phyloP scores from a whole-genome alignment of 805 yeast species.

The Yamadazyma olivae region DNA sequence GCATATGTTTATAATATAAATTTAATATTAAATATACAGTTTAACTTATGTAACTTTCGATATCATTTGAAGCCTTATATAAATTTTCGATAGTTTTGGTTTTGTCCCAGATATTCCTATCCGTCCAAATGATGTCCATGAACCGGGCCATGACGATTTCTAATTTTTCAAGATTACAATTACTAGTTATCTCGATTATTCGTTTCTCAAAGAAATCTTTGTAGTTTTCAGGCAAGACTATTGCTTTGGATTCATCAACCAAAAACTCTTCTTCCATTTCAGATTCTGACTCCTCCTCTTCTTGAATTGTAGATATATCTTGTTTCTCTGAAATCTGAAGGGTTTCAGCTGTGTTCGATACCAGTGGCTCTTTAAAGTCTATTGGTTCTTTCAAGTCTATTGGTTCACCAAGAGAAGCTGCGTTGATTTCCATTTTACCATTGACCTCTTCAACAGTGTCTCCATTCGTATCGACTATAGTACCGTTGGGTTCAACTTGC shows the following conservation, averaged over 20 bases:
- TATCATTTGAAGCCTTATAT: constrained; percentile 17
- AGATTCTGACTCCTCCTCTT: constrained; percentile 20
- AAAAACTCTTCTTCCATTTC: constrained; percentile 29
- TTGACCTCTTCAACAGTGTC: not conserved
- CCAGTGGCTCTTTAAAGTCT: not conserved
- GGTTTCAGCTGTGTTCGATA: not conserved
- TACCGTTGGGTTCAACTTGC: constrained; percentile 2
- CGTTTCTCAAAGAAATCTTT: constrained; percentile 22
- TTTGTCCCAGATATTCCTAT: constrained; percentile 50
- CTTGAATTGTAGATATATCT: constrained; percentile 1
- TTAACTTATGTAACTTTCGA: constrained; percentile 7
- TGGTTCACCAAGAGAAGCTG: no score
- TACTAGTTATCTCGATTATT: constrained; percentile 28
- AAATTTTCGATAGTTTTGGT: constrained; percentile 32
- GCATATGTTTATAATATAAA: no score
- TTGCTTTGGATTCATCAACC: constrained; percentile 3
- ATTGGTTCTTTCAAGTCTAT: not conserved
- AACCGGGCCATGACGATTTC: constrained; percentile 56
- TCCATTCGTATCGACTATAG: constrained; percentile 1
- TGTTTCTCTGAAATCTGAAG: not conserved
- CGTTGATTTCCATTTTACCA: not conserved
- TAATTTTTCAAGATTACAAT: constrained; percentile 33
- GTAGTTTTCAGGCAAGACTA: constrained; percentile 5
- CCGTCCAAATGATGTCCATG: constrained; percentile 71
- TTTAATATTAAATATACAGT: no score